Evolutionary conservation across 805 yeast genomes (phyloP).

Genomic region (Myxozyma nipponensis): DNA sequence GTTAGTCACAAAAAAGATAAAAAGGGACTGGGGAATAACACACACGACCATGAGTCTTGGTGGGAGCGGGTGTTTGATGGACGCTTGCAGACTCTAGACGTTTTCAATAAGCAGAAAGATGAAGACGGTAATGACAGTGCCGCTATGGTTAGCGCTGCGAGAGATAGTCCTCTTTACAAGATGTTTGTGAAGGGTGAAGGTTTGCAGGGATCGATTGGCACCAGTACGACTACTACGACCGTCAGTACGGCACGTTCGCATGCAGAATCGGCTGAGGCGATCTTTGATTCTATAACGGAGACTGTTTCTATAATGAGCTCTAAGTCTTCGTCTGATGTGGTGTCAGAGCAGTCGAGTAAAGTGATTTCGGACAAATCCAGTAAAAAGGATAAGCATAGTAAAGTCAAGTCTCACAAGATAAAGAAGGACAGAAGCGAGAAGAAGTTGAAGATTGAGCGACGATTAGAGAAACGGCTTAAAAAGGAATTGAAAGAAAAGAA

Average conservation of each 20-base stretch:
- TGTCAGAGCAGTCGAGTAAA: neutral
- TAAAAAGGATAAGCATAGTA: neutral
- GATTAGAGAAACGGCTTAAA: too few species aligned
- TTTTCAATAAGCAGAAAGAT: slow-evolving; percentile 35
- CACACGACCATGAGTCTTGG: slow-evolving; percentile 83
- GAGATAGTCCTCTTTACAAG: slow-evolving; percentile 68
- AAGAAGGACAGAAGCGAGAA: slow-evolving; percentile 32
- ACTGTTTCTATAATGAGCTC: neutral
- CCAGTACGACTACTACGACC: neutral
- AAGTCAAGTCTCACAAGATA: slow-evolving; percentile 16
- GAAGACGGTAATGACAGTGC: slow-evolving; percentile 38
- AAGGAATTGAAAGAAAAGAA: slow-evolving; percentile 27
- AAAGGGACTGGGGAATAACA: slow-evolving; percentile 82
- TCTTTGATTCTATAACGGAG: slow-evolving; percentile 7
- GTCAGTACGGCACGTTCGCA: neutral
- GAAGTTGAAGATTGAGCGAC: too few species aligned
- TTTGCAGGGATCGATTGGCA: slow-evolving; percentile 59
- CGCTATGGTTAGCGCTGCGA: slow-evolving; percentile 44
- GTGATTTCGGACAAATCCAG: neutral
- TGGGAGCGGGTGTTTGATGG: slow-evolving; percentile 97
- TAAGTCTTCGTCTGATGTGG: neutral
- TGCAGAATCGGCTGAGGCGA: slow-evolving; percentile 1
- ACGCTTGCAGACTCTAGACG: slow-evolving; percentile 74
- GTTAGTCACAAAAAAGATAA: slow-evolving; percentile 88
- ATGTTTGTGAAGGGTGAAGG: slow-evolving; percentile 89